phyloP scores from a whole-genome alignment of 495 filamentous ascomycete species.

The Penicillium herquei region DNA sequence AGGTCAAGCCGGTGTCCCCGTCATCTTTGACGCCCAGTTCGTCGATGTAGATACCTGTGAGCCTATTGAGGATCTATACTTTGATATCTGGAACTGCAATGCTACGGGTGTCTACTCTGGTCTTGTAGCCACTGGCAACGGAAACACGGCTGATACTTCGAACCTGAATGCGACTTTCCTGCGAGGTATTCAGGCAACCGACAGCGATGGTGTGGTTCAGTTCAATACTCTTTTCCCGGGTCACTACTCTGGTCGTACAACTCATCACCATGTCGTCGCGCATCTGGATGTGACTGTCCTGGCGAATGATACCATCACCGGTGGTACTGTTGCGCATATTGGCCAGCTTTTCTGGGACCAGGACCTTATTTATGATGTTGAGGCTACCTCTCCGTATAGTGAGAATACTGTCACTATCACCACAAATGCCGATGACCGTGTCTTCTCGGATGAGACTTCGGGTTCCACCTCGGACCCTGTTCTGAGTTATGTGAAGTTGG shows the following conservation, averaged over 20 bases:
- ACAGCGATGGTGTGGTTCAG: conserved; percentile 45
- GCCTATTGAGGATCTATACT: conserved; percentile 39
- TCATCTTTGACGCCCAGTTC: conserved; percentile 52
- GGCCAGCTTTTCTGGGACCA: conserved; percentile 58
- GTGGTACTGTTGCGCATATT: conserved; percentile 48
- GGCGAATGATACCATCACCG: conserved; percentile 43
- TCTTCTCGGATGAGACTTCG: conserved; percentile 43
- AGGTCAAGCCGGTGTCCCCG: conserved; percentile 38
- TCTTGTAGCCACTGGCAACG: conserved; percentile 20
- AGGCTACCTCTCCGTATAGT: conserved; percentile 50
- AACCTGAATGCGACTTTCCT: conserved; percentile 50
- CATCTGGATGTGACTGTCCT: conserved; percentile 27
- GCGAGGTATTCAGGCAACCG: conserved; percentile 50
- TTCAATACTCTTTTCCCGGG: conserved; percentile 54
- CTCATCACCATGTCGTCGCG: conserved; percentile 47
- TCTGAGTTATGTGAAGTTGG: conserved; percentile 51
- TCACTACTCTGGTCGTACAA: conserved; percentile 50
- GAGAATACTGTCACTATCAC: conserved; percentile 44
- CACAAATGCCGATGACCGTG: conserved; percentile 45
- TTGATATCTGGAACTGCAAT: conserved; percentile 54
- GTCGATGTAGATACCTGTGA: conserved; percentile 48
- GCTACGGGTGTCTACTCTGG: conserved; percentile 51
- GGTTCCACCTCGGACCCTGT: conserved; percentile 51
- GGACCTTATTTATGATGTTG: conserved; percentile 36
- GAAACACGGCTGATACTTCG: conserved; percentile 24